These are phyloP conservation scores for Xylaria digitata DNA, from an alignment of 2,329 filamentous ascomycete genomes.

Conservation along the genomic window DNA sequence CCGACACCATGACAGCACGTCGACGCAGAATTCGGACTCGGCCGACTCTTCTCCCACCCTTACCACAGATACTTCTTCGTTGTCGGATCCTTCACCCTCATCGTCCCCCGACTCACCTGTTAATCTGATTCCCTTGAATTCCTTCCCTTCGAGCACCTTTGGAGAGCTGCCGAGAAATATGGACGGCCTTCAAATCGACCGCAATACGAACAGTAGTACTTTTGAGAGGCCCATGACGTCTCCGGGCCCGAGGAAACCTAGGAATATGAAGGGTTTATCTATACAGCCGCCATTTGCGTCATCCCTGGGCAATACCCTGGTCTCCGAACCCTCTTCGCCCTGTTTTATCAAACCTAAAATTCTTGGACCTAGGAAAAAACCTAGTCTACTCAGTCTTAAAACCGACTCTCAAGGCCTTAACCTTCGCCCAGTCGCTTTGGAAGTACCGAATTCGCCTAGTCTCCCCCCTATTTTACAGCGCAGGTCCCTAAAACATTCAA, in stretches of 20 bases:
- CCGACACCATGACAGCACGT: constrained; percentile 81
- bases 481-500: constrained; percentile 73
- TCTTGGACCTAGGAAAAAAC: constrained; percentile 76
- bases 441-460: constrained; percentile 66
- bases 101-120: constrained; percentile 92
- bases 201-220: constrained; percentile 51
- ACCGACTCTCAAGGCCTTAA: constrained; percentile 72
- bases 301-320: constrained; percentile 60
- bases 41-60: constrained; percentile 94
- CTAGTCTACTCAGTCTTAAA: constrained; percentile 81
- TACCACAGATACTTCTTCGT: constrained; percentile 88
- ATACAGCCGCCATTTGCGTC: constrained; percentile 72
- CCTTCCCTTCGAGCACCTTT: constrained; percentile 73
- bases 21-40: constrained; percentile 81
- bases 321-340: constrained; percentile 76
- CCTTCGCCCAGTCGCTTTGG: constrained; percentile 59
- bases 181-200: constrained; percentile 57
- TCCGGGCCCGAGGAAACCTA: constrained; percentile 75
- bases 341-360: constrained; percentile 84
- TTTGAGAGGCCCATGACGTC: constrained; percentile 72
- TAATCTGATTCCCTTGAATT: constrained; percentile 76
- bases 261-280: constrained; percentile 86
- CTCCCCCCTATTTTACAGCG: constrained; percentile 70
- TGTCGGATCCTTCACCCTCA: constrained; percentile 90
- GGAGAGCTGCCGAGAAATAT: constrained; percentile 57